These are phyloP conservation scores for Marsdenia floribunda DNA, from an alignment of 257 asterid species.

Conservation along the genomic window DNA sequence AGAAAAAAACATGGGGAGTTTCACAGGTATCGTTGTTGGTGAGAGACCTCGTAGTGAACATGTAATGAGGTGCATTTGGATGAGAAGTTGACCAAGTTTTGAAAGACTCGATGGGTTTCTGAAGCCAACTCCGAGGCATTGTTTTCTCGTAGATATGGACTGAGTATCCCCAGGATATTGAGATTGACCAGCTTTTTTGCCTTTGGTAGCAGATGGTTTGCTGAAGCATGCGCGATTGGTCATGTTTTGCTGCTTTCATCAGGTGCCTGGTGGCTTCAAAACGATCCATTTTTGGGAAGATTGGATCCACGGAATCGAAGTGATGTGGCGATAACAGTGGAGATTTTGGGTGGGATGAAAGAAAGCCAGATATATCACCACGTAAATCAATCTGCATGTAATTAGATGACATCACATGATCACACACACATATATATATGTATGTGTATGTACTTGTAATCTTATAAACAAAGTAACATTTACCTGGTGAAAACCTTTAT, in stretches of 20 bases:
- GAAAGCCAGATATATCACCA: conserved; percentile 60
- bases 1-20: conserved; percentile 12
- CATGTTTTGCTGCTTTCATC: conserved; percentile 59
- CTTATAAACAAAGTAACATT: too few species aligned
- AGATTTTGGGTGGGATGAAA: conserved; percentile 58
- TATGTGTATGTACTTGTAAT: too few species aligned
- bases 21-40: conserved; percentile 8
- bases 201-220: conserved; percentile 65
- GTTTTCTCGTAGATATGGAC: conserved; percentile 51
- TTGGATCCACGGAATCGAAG: conserved; percentile 45
- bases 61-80: conserved; percentile 34
- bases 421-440: too few species aligned
- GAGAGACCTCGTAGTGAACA: conserved; percentile 35
- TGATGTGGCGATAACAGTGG: conserved; percentile 74
- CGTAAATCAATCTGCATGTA: conserved; percentile 32
- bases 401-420: too few species aligned
- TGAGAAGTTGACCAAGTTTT: conserved; percentile 23
- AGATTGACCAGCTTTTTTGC: conserved; percentile 50
- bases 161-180: conserved; percentile 84
- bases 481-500: conserved; percentile 56
- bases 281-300: conserved; percentile 41
- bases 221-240: conserved; percentile 63
- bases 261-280: conserved; percentile 50
- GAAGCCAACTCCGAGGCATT: conserved; percentile 48
- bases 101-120: conserved; percentile 60